These are phyloP conservation scores for Penicillium nucicola DNA, from an alignment of 495 filamentous ascomycete species.

Conservation along the genomic window DNA sequence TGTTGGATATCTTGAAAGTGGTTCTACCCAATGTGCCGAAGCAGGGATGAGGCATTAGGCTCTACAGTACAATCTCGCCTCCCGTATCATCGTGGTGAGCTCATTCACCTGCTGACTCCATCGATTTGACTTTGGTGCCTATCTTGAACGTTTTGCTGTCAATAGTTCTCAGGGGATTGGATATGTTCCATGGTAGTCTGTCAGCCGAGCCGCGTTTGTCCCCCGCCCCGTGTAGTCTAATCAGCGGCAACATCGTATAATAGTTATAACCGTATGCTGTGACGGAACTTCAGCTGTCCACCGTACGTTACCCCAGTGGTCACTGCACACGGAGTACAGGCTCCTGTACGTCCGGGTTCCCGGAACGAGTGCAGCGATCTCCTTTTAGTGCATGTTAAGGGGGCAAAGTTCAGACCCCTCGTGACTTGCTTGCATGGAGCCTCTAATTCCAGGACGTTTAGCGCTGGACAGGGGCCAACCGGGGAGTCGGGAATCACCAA, in stretches of 20 bases:
- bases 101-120: conserved; percentile 9
- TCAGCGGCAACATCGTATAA: too few relatives aligned
- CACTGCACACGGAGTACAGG: too few relatives aligned
- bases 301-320: too few relatives aligned
- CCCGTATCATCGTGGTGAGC: conserved; percentile 5
- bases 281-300: too few relatives aligned
- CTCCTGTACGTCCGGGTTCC: background rate
- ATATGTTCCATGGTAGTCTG: background rate
- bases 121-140: conserved; percentile 11
- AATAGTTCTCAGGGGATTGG: background rate
- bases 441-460: conserved; percentile 21
- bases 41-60: background rate
- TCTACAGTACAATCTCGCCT: too few relatives aligned
- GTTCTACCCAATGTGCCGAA: background rate
- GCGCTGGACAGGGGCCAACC: conserved; percentile 22
- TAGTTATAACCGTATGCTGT: too few relatives aligned
- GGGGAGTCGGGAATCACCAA: conserved; percentile 9
- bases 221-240: too few relatives aligned
- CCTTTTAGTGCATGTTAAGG: background rate
- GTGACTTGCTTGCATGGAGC: conserved; percentile 29
- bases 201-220: background rate
- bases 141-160: conserved; percentile 16
- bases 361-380: background rate
- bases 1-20: background rate
- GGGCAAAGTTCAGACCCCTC: conserved; percentile 6